Percentiles rank a stretch among this genome's conserved stretches.
These are phyloP conservation scores for Alternaria brassicicola DNA, from an alignment of 2,329 filamentous ascomycete species.

Conservation along the genomic window DNA sequence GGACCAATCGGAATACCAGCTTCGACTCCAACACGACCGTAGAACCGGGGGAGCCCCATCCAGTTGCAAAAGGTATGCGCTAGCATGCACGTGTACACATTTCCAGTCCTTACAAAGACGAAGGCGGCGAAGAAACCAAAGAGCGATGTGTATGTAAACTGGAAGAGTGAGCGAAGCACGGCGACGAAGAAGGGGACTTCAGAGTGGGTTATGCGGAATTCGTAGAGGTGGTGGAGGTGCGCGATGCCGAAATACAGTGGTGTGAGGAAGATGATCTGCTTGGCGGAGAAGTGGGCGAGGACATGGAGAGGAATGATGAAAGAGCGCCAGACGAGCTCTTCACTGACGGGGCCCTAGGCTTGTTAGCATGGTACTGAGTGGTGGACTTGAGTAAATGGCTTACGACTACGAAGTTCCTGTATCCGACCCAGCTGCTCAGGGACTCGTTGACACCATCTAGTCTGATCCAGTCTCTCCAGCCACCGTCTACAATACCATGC, in stretches of 20 bases:
- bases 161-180: slow-evolving; percentile 75
- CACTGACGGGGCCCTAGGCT: slow-evolving; percentile 75
- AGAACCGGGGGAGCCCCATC: slow-evolving; percentile 85
- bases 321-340: slow-evolving; percentile 92
- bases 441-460: slow-evolving; percentile 61
- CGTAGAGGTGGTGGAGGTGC: slow-evolving; percentile 94
- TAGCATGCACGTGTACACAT: slow-evolving; percentile 73
- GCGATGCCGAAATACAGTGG: slow-evolving; percentile 92
- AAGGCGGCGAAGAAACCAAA: slow-evolving; percentile 96
- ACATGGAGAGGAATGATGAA: slow-evolving; percentile 83
- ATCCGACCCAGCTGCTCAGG: slow-evolving; percentile 77
- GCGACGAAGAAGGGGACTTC: slow-evolving; percentile 67
- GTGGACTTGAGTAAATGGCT: slow-evolving; percentile 42
- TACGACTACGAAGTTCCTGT: slow-evolving; percentile 87
- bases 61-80: slow-evolving; percentile 92
- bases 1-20: slow-evolving; percentile 52
- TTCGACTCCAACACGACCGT: slow-evolving; percentile 71
- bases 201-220: slow-evolving; percentile 83
- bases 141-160: slow-evolving; percentile 87
- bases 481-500: slow-evolving; percentile 71
- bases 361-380: slow-evolving; percentile 14
- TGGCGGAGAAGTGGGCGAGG: slow-evolving; percentile 61
- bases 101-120: slow-evolving; percentile 83
- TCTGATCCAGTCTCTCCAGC: slow-evolving; percentile 68
- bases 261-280: slow-evolving; percentile 75